Conservation (phyloP, 352 stramenopile species). For the Phytophthora vignae region DNA sequence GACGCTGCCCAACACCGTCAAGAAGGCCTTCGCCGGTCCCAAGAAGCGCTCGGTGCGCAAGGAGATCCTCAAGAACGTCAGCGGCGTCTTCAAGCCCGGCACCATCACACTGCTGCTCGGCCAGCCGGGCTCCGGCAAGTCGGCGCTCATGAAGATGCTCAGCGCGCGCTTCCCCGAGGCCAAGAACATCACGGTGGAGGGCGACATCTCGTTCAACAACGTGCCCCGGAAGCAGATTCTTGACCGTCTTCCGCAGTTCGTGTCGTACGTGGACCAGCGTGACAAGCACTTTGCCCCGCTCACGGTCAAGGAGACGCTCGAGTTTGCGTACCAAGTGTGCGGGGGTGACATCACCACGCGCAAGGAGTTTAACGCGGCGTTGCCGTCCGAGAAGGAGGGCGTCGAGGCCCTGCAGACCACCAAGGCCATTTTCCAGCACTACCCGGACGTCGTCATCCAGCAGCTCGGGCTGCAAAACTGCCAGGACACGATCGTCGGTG, state of each 20-base stretch:
- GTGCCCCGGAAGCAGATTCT: slow-evolving; percentile 36
- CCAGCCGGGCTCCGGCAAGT: slow-evolving; percentile 41
- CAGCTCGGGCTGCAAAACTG: slow-evolving; percentile 17
- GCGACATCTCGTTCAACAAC: slow-evolving; percentile 49
- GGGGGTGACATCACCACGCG: slow-evolving; percentile 33
- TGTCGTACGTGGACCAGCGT: slow-evolving; percentile 24
- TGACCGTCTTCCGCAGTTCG: slow-evolving; percentile 44
- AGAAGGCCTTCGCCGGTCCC: slow-evolving; percentile 35
- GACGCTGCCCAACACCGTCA: slow-evolving; percentile 41
- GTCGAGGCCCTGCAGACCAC: slow-evolving; percentile 19
- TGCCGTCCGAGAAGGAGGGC: slow-evolving; percentile 45
- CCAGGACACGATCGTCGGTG: slow-evolving; percentile 15
- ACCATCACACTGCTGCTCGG: slow-evolving; percentile 46
- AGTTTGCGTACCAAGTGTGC: slow-evolving; percentile 37
- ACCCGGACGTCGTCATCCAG: slow-evolving; percentile 19
- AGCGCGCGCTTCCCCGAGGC: slow-evolving; percentile 38
- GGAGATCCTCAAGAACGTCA: slow-evolving; percentile 46
- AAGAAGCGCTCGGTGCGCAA: slow-evolving; percentile 44
- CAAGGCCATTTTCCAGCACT: slow-evolving; percentile 19
- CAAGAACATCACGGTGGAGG: slow-evolving; percentile 47
- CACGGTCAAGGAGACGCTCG: slow-evolving; percentile 25
- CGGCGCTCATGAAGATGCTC: slow-evolving; percentile 49
- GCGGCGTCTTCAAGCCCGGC: slow-evolving; percentile 39
- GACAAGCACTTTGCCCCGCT: slow-evolving; percentile 26
- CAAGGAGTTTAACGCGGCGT: slow-evolving; percentile 26